These are phyloP conservation scores for Microdochium nivale DNA, from an alignment of 2,329 filamentous ascomycete genomes.

Conservation along the genomic window DNA sequence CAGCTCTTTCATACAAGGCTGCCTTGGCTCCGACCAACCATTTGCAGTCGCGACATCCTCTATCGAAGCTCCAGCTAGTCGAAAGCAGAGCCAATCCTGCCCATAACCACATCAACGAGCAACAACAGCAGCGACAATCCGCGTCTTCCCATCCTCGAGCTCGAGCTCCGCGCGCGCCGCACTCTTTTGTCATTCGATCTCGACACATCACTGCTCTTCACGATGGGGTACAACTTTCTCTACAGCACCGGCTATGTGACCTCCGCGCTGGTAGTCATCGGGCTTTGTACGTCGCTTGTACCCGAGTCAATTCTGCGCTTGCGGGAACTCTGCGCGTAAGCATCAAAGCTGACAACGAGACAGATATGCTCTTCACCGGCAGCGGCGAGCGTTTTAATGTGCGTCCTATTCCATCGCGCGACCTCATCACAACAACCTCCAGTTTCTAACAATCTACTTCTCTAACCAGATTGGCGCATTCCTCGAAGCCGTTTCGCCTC, in stretches of 20 bases:
- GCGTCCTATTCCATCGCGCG: slow-evolving; percentile 21
- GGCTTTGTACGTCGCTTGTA: slow-evolving; percentile 4
- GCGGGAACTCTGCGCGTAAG: neutral
- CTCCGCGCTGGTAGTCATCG: slow-evolving; percentile 6
- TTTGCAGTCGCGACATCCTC: neutral
- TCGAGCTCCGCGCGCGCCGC: neutral
- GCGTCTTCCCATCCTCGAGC: neutral
- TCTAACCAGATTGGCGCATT: slow-evolving; percentile 71
- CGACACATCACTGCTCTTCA: neutral
- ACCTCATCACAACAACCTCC: slow-evolving; percentile 3
- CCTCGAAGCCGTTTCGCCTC: slow-evolving; percentile 87
- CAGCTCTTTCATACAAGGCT: neutral
- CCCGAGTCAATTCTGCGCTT: neutral
- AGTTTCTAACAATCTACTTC: slow-evolving; percentile 14
- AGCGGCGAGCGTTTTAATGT: slow-evolving; percentile 95
- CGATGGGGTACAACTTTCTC: slow-evolving; percentile 3
- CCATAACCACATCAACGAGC: neutral
- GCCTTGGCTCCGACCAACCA: neutral
- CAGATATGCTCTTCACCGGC: slow-evolving; percentile 98
- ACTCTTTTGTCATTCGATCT: neutral
- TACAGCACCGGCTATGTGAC: slow-evolving; percentile 7
- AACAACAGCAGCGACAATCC: neutral
- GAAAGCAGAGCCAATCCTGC: neutral
- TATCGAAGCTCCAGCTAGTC: neutral
- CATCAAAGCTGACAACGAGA: neutral